Percentiles rank a stretch among this genome's conserved stretches.
Evolutionary conservation across 768 basidiomycete genomes (phyloP).

Genomic region (Strobilomyces confusus): DNA sequence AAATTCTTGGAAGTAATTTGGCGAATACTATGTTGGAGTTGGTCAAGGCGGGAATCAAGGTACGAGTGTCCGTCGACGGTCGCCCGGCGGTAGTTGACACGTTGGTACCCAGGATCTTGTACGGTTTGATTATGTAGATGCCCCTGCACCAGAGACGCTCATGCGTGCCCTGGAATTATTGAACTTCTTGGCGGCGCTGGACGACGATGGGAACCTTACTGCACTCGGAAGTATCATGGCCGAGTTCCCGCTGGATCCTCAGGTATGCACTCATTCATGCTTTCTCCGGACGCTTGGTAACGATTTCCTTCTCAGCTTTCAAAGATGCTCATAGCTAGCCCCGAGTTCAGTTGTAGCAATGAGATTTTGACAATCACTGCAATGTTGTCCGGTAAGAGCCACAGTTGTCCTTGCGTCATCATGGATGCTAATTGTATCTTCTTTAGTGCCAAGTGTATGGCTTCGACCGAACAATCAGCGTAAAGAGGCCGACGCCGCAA

Average conservation of each 20-base stretch:
- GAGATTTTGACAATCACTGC: conserved; percentile 94
- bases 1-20: conserved; percentile 90
- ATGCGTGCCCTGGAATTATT: conserved; percentile 95
- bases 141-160: conserved; percentile 91
- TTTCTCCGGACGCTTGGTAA: neutral
- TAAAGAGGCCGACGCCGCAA: conserved; percentile 90
- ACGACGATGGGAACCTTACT: conserved; percentile 92
- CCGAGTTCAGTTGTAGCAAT: conserved; percentile 94
- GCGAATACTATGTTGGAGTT: conserved; percentile 92
- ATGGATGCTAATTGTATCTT: neutral
- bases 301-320: conserved; percentile 47
- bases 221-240: conserved; percentile 89
- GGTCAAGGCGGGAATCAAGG: conserved; percentile 91
- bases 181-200: conserved; percentile 87
- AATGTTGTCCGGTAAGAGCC: conserved; percentile 81
- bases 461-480: conserved; percentile 83
- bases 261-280: conserved; percentile 43
- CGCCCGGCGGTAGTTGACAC: neutral
- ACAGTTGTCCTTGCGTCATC: neutral
- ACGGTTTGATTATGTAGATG: conserved; percentile 84
- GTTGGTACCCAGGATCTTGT: conserved; percentile 59
- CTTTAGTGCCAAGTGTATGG: conserved; percentile 84
- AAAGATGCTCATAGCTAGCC: conserved; percentile 90
- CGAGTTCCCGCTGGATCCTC: conserved; percentile 98
- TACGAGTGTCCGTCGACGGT: conserved; percentile 18